These are phyloP conservation scores for Pezicula radicicola DNA, from an alignment of 2,329 filamentous ascomycete genomes.

Conservation along the genomic window DNA sequence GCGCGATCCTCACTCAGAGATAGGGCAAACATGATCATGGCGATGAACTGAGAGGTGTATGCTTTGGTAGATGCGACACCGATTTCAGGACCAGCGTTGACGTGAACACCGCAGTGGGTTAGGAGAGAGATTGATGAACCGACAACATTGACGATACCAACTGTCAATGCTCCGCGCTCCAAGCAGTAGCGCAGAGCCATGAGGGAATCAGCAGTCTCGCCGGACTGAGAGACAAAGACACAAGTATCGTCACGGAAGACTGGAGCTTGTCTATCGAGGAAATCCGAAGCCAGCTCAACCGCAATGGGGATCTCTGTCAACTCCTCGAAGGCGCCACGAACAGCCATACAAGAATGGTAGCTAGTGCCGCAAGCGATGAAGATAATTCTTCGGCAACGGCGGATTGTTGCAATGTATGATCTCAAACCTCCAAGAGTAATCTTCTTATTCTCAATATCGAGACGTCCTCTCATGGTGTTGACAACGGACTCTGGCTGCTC, in stretches of 20 bases:
- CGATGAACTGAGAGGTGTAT: constrained; percentile 98
- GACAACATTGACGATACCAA: constrained; percentile 98
- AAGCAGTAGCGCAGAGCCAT: constrained; percentile 97
- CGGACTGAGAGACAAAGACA: constrained; percentile 97
- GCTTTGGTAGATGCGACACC: constrained; percentile 99
- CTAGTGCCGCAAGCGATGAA: constrained; percentile 99
- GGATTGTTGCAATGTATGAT: constrained; percentile 95
- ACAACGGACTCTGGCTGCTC: constrained; percentile 99
- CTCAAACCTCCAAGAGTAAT: constrained; percentile 94
- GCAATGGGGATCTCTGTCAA: constrained; percentile 96
- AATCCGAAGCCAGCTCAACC: constrained; percentile 96
- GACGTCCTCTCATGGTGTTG: constrained; percentile 99
- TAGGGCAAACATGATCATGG: constrained; percentile 99
- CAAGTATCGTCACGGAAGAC: constrained; percentile 99
- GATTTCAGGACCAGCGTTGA: constrained; percentile 98
- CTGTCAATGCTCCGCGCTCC: constrained; percentile 93
- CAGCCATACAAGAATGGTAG: constrained; percentile 99
- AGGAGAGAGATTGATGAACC: constrained; percentile 98
- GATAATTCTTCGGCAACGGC: constrained; percentile 94
- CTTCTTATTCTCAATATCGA: constrained; percentile 89
- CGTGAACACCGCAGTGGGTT: constrained; percentile 99
- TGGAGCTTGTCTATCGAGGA: constrained; percentile 92
- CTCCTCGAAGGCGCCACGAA: constrained; percentile 96
- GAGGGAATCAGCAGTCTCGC: constrained; percentile 96
- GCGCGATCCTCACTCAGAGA: constrained; percentile 95